Conservation (phyloP, 495 filamentous ascomycete species). For the Trichodelitschia bisporula region DNA sequence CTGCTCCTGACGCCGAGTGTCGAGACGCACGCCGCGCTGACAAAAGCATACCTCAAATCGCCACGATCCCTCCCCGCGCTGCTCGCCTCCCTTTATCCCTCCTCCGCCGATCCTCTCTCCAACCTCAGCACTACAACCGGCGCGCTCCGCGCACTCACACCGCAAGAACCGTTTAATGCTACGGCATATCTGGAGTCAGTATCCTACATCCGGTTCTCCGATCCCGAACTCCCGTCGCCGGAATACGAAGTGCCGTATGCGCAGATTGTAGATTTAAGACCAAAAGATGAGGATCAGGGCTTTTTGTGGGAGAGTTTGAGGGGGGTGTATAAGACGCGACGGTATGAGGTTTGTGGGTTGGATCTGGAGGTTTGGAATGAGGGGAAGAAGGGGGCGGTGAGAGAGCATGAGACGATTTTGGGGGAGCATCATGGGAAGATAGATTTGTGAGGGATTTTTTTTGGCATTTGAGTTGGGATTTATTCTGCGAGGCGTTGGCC, state of each 20-base stretch:
- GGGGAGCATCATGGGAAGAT: too few relatives aligned
- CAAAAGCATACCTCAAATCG: conserved; percentile 3
- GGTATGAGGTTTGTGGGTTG: conserved; percentile 19
- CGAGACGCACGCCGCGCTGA: conserved; percentile 5
- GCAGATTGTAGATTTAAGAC: conserved; percentile 13
- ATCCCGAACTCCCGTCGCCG: conserved; percentile 20
- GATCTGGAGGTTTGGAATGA: conserved; percentile 14
- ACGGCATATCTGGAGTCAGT: conserved; percentile 16
- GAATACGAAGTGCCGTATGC: conserved; percentile 19
- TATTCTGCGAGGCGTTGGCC: too few relatives aligned
- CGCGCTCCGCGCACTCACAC: too few relatives aligned
- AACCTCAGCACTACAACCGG: conserved; percentile 5
- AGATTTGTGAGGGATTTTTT: too few relatives aligned
- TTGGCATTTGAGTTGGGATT: too few relatives aligned
- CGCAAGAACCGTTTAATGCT: conserved; percentile 17
- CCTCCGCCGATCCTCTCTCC: conserved; percentile 2
- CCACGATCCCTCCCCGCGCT: conserved; percentile 10
- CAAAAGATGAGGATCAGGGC: conserved; percentile 17
- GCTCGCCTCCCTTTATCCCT: conserved; percentile 10
- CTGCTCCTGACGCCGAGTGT: conserved; percentile 13
- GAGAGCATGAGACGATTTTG: too few relatives aligned
- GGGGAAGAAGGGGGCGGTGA: too few relatives aligned
- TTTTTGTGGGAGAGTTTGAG: conserved; percentile 21
- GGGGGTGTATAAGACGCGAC: conserved; percentile 14
- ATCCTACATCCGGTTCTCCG: conserved; percentile 19